phyloP scores from a whole-genome alignment of 257 asterid species.

The Solanum sejunctum region DNA sequence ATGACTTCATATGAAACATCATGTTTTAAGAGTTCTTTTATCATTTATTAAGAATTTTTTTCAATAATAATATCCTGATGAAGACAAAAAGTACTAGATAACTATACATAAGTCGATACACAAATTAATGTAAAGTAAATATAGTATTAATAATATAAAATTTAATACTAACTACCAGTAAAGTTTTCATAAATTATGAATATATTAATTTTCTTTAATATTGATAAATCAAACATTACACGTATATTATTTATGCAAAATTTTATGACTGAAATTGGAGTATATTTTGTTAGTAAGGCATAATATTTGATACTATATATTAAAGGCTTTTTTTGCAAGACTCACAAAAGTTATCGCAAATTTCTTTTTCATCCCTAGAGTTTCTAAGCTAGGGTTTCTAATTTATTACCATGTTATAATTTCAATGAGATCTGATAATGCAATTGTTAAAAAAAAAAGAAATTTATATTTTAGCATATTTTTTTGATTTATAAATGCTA shows the following conservation, averaged over 20 bases:
- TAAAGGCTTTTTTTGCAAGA: neutral
- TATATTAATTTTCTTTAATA: neutral
- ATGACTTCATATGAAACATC: too few species aligned
- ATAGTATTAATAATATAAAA: neutral
- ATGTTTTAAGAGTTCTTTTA: too few species aligned
- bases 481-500: too few species aligned
- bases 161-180: neutral
- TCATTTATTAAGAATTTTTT: too few species aligned
- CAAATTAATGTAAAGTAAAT: neutral
- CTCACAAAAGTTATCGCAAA: neutral
- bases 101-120: too few species aligned
- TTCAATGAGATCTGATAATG: too few species aligned
- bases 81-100: too few species aligned
- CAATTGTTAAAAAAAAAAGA: too few species aligned
- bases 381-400: neutral
- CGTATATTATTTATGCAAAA: neutral
- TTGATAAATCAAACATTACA: neutral
- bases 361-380: neutral
- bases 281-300: neutral
- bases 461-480: too few species aligned
- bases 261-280: neutral
- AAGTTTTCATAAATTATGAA: neutral
- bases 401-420: too few species aligned
- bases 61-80: too few species aligned
- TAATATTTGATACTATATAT: neutral